Base-by-base conservation (phyloP, 345 rosid species). In the Chamaenerion angustifolium region DNA sequence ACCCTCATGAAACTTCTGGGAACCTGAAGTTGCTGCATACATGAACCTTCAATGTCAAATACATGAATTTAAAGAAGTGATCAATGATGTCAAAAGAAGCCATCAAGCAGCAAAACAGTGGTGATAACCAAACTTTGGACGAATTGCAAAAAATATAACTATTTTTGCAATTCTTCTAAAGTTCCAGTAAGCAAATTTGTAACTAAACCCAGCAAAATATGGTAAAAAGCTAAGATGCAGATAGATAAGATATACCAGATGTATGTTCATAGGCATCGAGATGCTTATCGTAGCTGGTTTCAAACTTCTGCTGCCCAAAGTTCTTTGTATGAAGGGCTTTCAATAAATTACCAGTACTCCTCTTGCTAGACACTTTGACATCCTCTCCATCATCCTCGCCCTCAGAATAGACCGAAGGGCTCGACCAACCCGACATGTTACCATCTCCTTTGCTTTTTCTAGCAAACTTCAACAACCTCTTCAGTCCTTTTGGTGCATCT, bases 391-490 rank as follows among this genome's bases (percentile, higher is more conserved):
- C 88, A 67, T 77, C 81, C 64, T 77, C 88, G 52, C 79, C 88
- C 72, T 81, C 83, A 12, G 81, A 77, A 65, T 66, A 77, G 21
- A 77, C 70, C 5, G 79, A 76, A 14, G 87, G 77, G 64, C 83
- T 77, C 49, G 87, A 74, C 76, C 74, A 74, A 59, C 83, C 83
- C 6, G 73, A 51, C 40, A 64, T 16, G 70, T 67, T 75, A 55
- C 70, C 74, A 68, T 80, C 83, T 6, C 79, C 83, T 64, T 80
- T 80, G 43, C 70, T 80, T 70, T 80, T 80, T 52, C 88, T 61
- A 41, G 83, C 81, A 60, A 80, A 77, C 68, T 80, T 77, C 71
- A 80, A 57, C 15, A 80, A 74, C 68, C 83, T 72, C 74, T 80
- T 77, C 64, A 80, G 66, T 42, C 88, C 88, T 66, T 77, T 80